Percentiles rank a stretch among this genome's conserved stretches.
Conservation (phyloP, 306 rosid genomes). For the Begonia fuchsioides region DNA sequence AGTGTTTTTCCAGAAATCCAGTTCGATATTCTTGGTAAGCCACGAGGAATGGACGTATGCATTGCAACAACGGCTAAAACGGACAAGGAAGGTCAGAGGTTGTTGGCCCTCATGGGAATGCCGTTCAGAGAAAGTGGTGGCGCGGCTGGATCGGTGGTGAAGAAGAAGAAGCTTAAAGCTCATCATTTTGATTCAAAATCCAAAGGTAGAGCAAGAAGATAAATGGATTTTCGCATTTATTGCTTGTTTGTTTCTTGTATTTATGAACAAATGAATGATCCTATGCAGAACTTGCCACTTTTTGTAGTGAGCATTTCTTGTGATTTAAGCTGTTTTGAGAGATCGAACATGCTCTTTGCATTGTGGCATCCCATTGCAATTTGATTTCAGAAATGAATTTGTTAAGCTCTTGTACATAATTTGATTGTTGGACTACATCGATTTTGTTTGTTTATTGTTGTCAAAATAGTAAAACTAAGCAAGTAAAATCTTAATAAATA, state of each 20-base stretch:
- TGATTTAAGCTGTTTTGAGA: too few relatives aligned
- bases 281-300: not conserved
- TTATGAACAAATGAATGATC: not conserved
- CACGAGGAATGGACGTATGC: conserved; percentile 94
- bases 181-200: conserved; percentile 81
- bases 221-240: not conserved
- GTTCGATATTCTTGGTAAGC: conserved; percentile 43
- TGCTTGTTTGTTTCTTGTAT: not conserved
- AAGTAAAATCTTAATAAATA: too few relatives aligned
- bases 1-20: conserved; percentile 71
- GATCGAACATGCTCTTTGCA: too few relatives aligned
- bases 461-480: too few relatives aligned
- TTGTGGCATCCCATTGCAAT: too few relatives aligned
- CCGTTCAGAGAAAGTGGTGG: too few relatives aligned
- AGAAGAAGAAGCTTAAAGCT: conserved; percentile 77
- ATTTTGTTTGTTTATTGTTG: too few relatives aligned
- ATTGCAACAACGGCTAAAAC: conserved; percentile 67
- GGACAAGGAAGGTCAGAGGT: conserved; percentile 56
- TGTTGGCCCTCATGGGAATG: conserved; percentile 86
- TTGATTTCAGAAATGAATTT: too few relatives aligned
- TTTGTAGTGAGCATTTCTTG: too few relatives aligned
- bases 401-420: too few relatives aligned
- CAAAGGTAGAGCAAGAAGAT: conserved; percentile 48
- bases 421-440: too few relatives aligned
- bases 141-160: conserved; percentile 11